These are phyloP conservation scores for Saitozyma sp. DNA, from an alignment of 768 basidiomycete genomes.

Conservation along the genomic window DNA sequence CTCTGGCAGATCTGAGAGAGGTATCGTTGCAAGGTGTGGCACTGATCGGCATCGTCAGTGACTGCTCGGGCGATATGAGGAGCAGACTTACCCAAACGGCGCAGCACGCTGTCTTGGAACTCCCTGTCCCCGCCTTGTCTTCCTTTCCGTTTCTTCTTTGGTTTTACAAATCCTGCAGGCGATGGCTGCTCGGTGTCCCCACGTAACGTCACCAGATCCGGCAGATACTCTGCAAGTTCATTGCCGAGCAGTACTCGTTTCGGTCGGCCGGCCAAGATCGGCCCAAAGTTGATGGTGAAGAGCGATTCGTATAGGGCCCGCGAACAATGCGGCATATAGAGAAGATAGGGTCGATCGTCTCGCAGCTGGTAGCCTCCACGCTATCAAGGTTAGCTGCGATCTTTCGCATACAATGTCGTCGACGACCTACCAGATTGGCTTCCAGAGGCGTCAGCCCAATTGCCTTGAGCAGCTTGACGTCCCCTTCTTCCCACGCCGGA, in stretches of 20 bases:
- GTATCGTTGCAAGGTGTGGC: conserved; percentile 21
- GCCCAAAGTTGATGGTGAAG: conserved; percentile 25
- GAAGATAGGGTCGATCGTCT: conserved; percentile 21
- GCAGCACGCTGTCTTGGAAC: conserved; percentile 30
- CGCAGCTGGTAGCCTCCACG: conserved; percentile 25
- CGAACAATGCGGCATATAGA: conserved; percentile 44
- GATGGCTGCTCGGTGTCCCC: neutral
- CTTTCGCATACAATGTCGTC: neutral
- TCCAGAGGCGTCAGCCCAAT: conserved; percentile 14
- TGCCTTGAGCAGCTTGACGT: conserved; percentile 16
- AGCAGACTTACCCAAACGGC: conserved; percentile 30
- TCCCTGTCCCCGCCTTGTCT: conserved; percentile 8
- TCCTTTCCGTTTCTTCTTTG: conserved; percentile 40
- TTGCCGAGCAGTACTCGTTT: conserved; percentile 36
- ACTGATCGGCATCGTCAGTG: conserved; percentile 26
- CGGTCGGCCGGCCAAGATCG: conserved; percentile 8
- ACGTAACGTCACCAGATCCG: conserved; percentile 8
- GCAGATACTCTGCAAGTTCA: conserved; percentile 37
- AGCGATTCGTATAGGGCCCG: conserved; percentile 37
- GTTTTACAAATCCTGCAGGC: conserved; percentile 27
- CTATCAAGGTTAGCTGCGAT: conserved; percentile 9
- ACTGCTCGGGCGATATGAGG: neutral
- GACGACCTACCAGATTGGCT: conserved; percentile 43
- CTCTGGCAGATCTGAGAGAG: conserved; percentile 30
- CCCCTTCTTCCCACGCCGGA: conserved; percentile 34